These are phyloP conservation scores for Fusarium graminum DNA, from an alignment of 2,329 filamentous ascomycete species.

Conservation along the genomic window DNA sequence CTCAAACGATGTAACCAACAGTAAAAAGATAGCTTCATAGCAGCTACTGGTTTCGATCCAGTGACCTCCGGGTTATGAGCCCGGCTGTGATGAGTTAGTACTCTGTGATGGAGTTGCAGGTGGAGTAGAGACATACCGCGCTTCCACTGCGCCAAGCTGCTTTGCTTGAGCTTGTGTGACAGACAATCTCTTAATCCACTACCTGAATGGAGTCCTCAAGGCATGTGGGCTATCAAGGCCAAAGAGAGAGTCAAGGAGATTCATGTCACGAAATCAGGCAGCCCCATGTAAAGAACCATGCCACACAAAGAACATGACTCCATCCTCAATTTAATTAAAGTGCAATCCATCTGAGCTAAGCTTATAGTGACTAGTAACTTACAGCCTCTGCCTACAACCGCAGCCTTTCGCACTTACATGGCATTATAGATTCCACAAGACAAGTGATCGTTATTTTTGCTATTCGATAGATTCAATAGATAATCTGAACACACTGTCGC, in stretches of 20 bases:
- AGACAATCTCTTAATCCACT: too few relatives aligned
- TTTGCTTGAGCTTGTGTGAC: conserved; percentile 24
- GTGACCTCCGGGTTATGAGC: conserved; percentile 36
- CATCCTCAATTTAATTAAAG: background rate
- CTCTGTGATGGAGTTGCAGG: conserved; percentile 2
- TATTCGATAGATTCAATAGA: too few relatives aligned
- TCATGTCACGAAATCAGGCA: background rate
- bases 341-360: too few relatives aligned
- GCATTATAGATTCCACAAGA: too few relatives aligned
- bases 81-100: conserved; percentile 26
- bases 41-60: conserved; percentile 35
- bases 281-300: background rate
- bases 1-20: background rate
- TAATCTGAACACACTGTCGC: too few relatives aligned
- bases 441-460: too few relatives aligned
- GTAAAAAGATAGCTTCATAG: conserved; percentile 21
- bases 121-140: conserved; percentile 33
- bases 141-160: conserved; percentile 37
- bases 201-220: background rate
- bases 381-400: too few relatives aligned
- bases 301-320: background rate
- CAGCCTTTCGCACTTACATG: too few relatives aligned
- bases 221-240: background rate
- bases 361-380: too few relatives aligned
- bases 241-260: background rate